Percentiles rank a stretch among this genome's conserved stretches.
phyloP scores from a whole-genome alignment of 495 filamentous ascomycete genomes.

The Friedmanniomyces simplex region DNA sequence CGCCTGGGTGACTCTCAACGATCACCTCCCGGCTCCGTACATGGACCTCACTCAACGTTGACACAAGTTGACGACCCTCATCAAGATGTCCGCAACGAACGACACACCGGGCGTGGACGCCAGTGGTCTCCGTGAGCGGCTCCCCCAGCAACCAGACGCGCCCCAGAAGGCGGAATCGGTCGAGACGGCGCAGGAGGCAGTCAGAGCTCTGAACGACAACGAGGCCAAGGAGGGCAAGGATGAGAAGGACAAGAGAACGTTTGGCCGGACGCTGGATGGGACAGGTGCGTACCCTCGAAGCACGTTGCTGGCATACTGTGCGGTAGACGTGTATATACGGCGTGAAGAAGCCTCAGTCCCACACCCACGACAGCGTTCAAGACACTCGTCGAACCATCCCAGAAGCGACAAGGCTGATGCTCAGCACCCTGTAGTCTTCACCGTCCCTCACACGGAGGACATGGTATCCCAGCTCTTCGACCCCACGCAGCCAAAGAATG shows the following conservation, averaged over 20 bases:
- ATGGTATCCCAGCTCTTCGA: slow-evolving; percentile 97
- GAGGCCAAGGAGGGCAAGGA: slow-evolving; percentile 39
- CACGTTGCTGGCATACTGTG: too few species aligned
- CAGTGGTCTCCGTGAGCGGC: slow-evolving; percentile 21
- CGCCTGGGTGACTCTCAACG: not conserved
- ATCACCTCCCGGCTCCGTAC: not conserved
- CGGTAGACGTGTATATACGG: not conserved
- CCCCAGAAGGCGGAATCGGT: slow-evolving; percentile 18
- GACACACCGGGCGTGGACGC: slow-evolving; percentile 5
- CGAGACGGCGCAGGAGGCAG: slow-evolving; percentile 23
- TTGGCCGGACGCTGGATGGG: slow-evolving; percentile 84
- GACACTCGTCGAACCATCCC: not conserved
- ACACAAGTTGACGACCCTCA: not conserved
- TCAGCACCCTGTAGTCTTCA: slow-evolving; percentile 56
- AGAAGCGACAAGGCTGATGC: slow-evolving; percentile 12
- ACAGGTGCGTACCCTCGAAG: slow-evolving; percentile 45
- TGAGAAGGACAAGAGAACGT: slow-evolving; percentile 60
- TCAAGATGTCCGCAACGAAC: slow-evolving; percentile 2
- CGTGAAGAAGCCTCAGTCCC: not conserved
- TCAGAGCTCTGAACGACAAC: slow-evolving; percentile 28
- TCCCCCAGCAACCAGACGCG: slow-evolving; percentile 19
- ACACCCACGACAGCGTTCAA: not conserved
- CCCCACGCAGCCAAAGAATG: slow-evolving; percentile 88
- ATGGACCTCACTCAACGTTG: not conserved
- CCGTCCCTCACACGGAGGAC: slow-evolving; percentile 91